Evolutionary conservation across 2,329 filamentous ascomycete species (phyloP), one percentile per base, ranked within the genome.

Genomic region (Epichloe aotearoae): DNA sequence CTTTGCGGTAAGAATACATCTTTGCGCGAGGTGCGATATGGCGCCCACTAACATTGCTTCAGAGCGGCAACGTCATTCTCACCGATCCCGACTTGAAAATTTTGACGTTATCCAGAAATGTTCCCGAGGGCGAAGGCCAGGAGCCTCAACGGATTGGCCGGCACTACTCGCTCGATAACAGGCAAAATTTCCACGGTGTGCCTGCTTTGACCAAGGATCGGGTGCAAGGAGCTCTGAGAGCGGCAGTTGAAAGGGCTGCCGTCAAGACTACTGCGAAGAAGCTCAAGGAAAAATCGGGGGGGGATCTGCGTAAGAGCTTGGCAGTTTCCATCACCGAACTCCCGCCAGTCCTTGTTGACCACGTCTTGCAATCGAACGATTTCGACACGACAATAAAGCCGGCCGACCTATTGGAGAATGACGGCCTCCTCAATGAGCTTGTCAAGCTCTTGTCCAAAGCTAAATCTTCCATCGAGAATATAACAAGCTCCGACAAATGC

Each of bases 21-120:
- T n/a, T 6, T 12, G 10, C 33, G 15, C 5, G 4, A 26, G 19
- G 5, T 15, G 20, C 2, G 14, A 26, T 8, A 15, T 1, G 4
- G 20, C 5, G 20, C 12, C 37, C 38, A 11, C 52, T 36, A 47
- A 39, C 12, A 47, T n/a, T 17, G 19, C 33, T n/a, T 3, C 37
- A 72, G 66, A 86, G 87, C 49, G 93, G 93, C 44, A 98, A 98
- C 64, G 84, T 98, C 54, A 88, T 98, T 54, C 74, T 98, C 49
- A 95, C 93, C 3, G 89, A 97, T 63, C 77, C 76, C 47, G 83
- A 94, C 23, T 72, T 90, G 49, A 93, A 84, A 55, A 90, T 97
- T 50, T 66, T 97, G 37, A 82, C 86, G 0, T 70, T 98, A 19
- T 73, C 93, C 57, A 81, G 93, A 50, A 83, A 85, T 55, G 91